Evolutionary conservation across 2,329 filamentous ascomycete species (phyloP), one percentile per base, ranked within the genome.

Genomic region (Davidsoniella virescens): DNA sequence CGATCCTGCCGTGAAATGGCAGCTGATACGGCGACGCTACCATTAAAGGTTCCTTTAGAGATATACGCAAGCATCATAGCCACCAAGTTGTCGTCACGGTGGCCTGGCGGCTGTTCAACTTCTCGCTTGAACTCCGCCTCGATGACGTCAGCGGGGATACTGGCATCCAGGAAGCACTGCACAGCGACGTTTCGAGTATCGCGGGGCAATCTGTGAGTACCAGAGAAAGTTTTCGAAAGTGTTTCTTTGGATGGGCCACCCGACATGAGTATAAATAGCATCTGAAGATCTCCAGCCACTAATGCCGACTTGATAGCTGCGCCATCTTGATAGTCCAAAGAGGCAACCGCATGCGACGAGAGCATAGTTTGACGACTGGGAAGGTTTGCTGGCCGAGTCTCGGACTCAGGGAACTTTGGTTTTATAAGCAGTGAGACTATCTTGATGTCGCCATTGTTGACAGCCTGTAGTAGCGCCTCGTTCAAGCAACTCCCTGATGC

Each of bases 11-110:
- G 69, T 1, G 59, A 54, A 16, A 78, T 69, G 0, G 74, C 68
- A 0, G 68, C 63, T 0, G 67, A 59, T 12, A 78, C 63, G 2
- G 66, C 68, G n/a, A 67, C 63, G 0, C 73, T 72, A 23, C 70
- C 67, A 40, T 71, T 70, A 49, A 70, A 72, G 54, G 75, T 76
- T 37, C 75, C 66, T 44, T 77, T 73, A 3, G 71, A 71, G 12
- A 71, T 68, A 53, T 74, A 64, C 2, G 66, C 64, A 4, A 79
- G 61, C 3, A 78, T 61, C 4, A 78, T 63, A 5, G 66, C 64
- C 49, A 79, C 72, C 9, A 79, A 60, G 1, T 65, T 64, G 40
- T 70, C 67, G 38, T 78, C 75, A 37, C 72, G 64, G 39, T 65
- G 62, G 0, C 67, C 65, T 1, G 65, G 64, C 10, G 67, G 63